A percentile compares a stretch with the other conserved stretches of the same genome.
These are phyloP conservation scores for Luzula sylvatica DNA, from an alignment of 176 grass and related monocot genomes.

Conservation along the genomic window DNA sequence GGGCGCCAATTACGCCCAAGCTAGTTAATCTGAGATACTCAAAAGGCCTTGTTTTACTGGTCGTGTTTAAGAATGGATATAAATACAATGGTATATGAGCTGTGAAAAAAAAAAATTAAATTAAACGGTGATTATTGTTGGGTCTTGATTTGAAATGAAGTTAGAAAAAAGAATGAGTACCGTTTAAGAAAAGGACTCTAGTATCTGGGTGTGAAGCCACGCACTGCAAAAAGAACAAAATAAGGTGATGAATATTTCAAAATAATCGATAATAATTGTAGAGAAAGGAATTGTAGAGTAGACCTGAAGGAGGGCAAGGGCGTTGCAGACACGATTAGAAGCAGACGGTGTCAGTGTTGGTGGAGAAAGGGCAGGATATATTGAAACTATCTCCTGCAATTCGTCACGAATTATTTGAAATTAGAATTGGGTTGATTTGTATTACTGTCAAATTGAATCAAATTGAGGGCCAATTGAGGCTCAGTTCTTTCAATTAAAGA, in stretches of 20 bases:
- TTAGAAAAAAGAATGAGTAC: slow-evolving; percentile 27
- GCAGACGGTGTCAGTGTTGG: slow-evolving; percentile 38
- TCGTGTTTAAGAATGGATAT: slow-evolving; percentile 53
- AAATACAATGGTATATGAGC: slow-evolving; percentile 48
- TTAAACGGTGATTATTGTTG: not conserved
- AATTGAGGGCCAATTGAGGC: not conserved
- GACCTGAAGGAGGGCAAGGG: slow-evolving; percentile 72
- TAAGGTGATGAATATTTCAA: not conserved
- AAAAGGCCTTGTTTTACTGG: slow-evolving; percentile 39
- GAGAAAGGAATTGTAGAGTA: not conserved
- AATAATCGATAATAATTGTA: slow-evolving; percentile 2
- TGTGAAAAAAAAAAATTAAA: slow-evolving; percentile 25
- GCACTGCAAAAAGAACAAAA: slow-evolving; percentile 45
- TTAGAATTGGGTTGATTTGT: not conserved
- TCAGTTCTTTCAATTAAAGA: no score
- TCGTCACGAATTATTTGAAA: slow-evolving; percentile 3
- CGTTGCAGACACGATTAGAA: slow-evolving; percentile 73
- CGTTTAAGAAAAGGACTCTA: slow-evolving; percentile 53
- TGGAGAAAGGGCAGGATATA: slow-evolving; percentile 63
- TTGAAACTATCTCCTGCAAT: slow-evolving; percentile 61
- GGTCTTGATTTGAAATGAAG: not conserved
- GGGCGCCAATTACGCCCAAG: slow-evolving; percentile 68
- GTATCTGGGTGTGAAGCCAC: slow-evolving; percentile 71
- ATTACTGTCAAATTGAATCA: not conserved
- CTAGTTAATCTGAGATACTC: slow-evolving; percentile 68